Evolutionary conservation across 768 basidiomycete species (phyloP), one percentile per base, ranked within the genome.

Genomic region (Hericium alpestre): DNA sequence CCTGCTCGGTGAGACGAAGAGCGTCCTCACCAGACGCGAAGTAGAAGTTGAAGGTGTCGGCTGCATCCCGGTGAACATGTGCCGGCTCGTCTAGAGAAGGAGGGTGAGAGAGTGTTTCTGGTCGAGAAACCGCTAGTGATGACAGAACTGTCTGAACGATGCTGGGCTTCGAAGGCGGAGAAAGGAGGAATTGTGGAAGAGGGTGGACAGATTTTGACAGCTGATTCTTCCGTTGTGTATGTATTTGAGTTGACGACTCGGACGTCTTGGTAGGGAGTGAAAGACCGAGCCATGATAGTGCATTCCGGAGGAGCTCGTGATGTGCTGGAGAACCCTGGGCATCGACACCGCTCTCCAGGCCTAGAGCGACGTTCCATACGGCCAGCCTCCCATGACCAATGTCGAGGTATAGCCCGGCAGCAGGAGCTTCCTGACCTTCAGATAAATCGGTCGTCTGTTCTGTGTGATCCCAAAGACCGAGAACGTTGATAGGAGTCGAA

Each of bases 21-120:
- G 69, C 69, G 16, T 77, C 69, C 18, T 54, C 50, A 16, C 50
- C 20, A 37, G 67, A 56, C 8, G 71, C 59, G 10, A 70, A 62
- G 56, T 83, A 77, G 60, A 91, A 83, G 27, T 70, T 70, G 67
- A 92, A 89, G 1, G 77, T 81, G 65, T 97, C 90, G 55, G 83
- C 83, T 2, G 72, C 71, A 63, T 91, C 92, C 59, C 79, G 69
- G 62, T 90, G 75, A 0, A 74, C 56, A 40, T 64, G 67, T 11
- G 72, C 64, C 40, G 72, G 66, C 6, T 62, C 59, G 4, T 66
- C 65, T 4, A 37, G 56, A 4, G 60, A 40, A 25, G 48, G 22
- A 3, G 54, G 12, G 23, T 16, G n/a, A 20, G 52, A 13, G 20
- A 11, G n/a, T 15, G 9, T 52, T 12, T 46, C 56, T 12, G 73